Conservation (phyloP, 768 basidiomycete genomes). For the Chalciporus piperatus region DNA sequence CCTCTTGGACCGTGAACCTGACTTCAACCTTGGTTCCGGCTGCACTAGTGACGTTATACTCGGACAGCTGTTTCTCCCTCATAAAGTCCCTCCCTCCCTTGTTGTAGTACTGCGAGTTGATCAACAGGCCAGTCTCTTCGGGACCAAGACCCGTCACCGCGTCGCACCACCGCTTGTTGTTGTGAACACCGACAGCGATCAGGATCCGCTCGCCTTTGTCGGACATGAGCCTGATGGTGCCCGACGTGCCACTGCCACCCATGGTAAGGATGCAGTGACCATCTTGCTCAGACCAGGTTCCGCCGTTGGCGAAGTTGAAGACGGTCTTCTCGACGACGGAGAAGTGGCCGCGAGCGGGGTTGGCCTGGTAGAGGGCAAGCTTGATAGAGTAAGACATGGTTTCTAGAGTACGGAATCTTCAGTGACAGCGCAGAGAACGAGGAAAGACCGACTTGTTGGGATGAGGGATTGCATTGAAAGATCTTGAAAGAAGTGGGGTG, state of each 20-base stretch:
- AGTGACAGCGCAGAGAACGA: background rate
- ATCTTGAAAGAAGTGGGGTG: background rate
- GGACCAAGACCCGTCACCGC: conserved; percentile 31
- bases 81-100: background rate
- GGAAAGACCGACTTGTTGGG: conserved; percentile 3
- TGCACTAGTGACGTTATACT: conserved; percentile 5
- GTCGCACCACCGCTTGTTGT: conserved; percentile 40
- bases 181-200: conserved; percentile 38
- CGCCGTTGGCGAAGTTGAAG: conserved; percentile 12
- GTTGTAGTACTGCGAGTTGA: conserved; percentile 32
- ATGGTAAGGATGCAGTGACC: conserved; percentile 30
- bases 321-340: conserved; percentile 2
- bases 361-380: conserved; percentile 1
- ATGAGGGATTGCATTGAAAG: background rate
- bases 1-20: conserved; percentile 1
- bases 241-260: conserved; percentile 39
- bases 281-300: conserved; percentile 28
- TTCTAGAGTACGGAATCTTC: background rate
- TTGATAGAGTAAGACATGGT: conserved; percentile 9
- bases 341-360: conserved; percentile 5
- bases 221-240: conserved; percentile 33
- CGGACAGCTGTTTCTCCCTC: conserved; percentile 6
- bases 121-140: conserved; percentile 21
- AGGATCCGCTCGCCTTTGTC: conserved; percentile 32
- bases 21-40: conserved; percentile 1